Conservation (phyloP, 176 grass and related monocot genomes). For the Triticum urartu region DNA sequence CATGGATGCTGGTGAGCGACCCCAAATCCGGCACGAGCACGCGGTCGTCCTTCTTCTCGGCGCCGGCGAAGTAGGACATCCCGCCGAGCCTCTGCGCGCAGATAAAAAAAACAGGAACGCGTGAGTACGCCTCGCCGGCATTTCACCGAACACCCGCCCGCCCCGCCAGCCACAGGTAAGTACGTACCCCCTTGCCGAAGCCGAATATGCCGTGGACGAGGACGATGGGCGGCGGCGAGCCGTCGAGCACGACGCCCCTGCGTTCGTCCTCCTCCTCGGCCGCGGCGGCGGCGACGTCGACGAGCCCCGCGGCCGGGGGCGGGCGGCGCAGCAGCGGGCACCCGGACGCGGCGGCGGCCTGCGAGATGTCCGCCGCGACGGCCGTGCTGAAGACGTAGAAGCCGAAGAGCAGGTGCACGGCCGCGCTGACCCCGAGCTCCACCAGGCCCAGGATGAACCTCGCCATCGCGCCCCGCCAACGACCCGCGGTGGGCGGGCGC, state of each 20-base stretch:
- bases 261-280: slow-evolving; percentile 33
- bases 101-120: neutral
- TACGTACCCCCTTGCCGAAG: slow-evolving; percentile 89
- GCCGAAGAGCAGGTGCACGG: slow-evolving; percentile 81
- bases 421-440: slow-evolving; percentile 80
- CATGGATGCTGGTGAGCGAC: slow-evolving; percentile 94
- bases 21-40: slow-evolving; percentile 98
- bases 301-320: slow-evolving; percentile 20
- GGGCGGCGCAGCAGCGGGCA: slow-evolving; percentile 40
- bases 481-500: too few species aligned
- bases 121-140: slow-evolving; percentile 28
- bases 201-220: slow-evolving; percentile 98
- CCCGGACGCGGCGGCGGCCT: slow-evolving; percentile 54
- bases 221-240: slow-evolving; percentile 81
- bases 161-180: too few species aligned
- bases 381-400: slow-evolving; percentile 91
- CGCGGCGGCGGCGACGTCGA: slow-evolving; percentile 40
- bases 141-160: slow-evolving; percentile 25
- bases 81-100: slow-evolving; percentile 74
- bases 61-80: slow-evolving; percentile 94
- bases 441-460: slow-evolving; percentile 63
- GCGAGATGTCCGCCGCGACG: slow-evolving; percentile 85
- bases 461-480: slow-evolving; percentile 41
- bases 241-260: slow-evolving; percentile 53
- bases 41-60: slow-evolving; percentile 97